Percentiles rank a stretch among this genome's conserved stretches.
These are phyloP conservation scores for Apiotrichum veenhuisii DNA, from an alignment of 1,284 basidiomycete genomes.

Conservation along the genomic window DNA sequence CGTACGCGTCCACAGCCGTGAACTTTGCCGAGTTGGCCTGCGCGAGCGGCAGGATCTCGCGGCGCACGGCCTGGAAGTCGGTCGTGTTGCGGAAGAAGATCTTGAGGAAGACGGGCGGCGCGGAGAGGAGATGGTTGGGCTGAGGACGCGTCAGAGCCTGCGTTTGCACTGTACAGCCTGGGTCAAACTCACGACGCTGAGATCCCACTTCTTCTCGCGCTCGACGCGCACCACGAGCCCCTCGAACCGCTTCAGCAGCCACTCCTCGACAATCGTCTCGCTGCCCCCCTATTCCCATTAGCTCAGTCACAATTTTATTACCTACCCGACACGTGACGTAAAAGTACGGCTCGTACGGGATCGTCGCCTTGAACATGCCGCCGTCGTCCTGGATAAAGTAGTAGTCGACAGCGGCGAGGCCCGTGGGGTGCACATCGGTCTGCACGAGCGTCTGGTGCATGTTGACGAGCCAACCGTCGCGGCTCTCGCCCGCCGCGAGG, in stretches of 20 bases:
- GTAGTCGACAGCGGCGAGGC: conserved; percentile 87
- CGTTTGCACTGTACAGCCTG: neutral
- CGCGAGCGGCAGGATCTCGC: conserved; percentile 86
- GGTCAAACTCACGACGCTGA: conserved; percentile 60
- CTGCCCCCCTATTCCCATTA: conserved; percentile 64
- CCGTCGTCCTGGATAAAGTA: conserved; percentile 99
- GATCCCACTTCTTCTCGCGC: conserved; percentile 85
- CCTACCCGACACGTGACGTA: conserved; percentile 81
- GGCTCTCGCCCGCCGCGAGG: conserved; percentile 59
- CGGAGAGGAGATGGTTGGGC: conserved; percentile 94
- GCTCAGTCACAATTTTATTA: conserved; percentile 6
- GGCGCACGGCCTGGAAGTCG: conserved; percentile 80
- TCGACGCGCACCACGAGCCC: conserved; percentile 74
- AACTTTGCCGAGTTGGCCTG: conserved; percentile 88
- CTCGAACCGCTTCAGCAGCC: conserved; percentile 90
- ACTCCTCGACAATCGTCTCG: conserved; percentile 91
- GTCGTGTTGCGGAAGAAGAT: conserved; percentile 89
- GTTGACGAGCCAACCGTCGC: conserved; percentile 93
- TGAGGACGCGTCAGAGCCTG: conserved; percentile 22
- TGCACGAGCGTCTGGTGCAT: conserved; percentile 93
- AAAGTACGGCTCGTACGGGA: conserved; percentile 93
- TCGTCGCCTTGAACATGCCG: conserved; percentile 90
- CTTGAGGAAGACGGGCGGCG: conserved; percentile 80
- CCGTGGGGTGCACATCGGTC: conserved; percentile 72
- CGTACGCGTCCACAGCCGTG: conserved; percentile 94